Base-by-base conservation (phyloP, 257 asterid species). In the Gentiana straminea region DNA sequence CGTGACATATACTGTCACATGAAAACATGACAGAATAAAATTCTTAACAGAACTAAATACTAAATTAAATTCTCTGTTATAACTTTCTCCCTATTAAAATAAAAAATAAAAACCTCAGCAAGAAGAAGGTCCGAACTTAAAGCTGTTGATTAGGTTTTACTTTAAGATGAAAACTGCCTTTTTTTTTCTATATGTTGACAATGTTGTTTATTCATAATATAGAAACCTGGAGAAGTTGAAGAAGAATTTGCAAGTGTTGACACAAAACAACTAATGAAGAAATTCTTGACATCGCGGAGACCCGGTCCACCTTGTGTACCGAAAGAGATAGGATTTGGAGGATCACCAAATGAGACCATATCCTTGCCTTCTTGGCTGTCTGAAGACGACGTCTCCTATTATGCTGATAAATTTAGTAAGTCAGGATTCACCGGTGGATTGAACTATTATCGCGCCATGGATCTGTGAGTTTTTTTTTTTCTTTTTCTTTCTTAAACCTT, bases 351-450 rank as follows among this genome's bases (percentile, higher is more conserved):
- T 47, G 73, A 65, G 52, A 84, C 83, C 33, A 84, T 84, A 11
- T 64, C 63, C 36, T 46, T 82, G 77, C 98, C 96, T 0, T 65
- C 96, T 60, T 91, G 95, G 98, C 78, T 91, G 58, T 79, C 95
- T 0, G 92, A 91, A 69, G 89, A 84, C 13, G 98, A 91, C 50
- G 82, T 79, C 52, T 62, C 71, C 6, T 86, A 81, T 62, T 91
- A 82, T 58, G 88, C 82, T 37, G 68, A 43, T 54, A 86, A 91
- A 52, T 91, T 76, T 69, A 54, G 70, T 65, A 75, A 77, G 66
- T 74, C 37, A 54, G 98, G 96, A 55, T 91, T 91, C 78, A 86
- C 96, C 0, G 98, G 98, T 54, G 94, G 92, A 67, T 74, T 91
- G 72, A 91, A 91, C 77, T 86, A 84, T 73, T 91, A 87, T 73